A percentile compares a stretch with the other conserved stretches of the same genome.
Evolutionary conservation across 768 basidiomycete species (phyloP).

Genomic region (Boletellus ananas): DNA sequence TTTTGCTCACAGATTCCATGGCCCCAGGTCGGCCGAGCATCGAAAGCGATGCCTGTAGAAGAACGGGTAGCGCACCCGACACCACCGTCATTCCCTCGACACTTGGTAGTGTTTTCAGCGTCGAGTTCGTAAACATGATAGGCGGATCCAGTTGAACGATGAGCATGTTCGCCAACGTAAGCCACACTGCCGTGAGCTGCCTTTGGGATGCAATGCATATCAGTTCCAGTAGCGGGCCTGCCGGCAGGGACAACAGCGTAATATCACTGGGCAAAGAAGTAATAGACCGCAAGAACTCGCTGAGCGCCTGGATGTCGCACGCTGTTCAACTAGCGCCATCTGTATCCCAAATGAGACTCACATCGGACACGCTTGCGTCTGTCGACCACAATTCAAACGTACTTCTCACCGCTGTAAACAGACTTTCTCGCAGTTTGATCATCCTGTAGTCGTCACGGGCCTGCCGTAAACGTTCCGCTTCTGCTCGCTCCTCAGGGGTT

Average conservation of each 20-base stretch:
- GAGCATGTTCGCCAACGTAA: constrained; percentile 76
- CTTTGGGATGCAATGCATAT: constrained; percentile 70
- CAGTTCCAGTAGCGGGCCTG: constrained; percentile 76
- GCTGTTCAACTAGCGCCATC: neutral
- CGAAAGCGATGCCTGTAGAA: constrained; percentile 56
- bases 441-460: constrained; percentile 65
- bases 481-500: constrained; percentile 48
- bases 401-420: constrained; percentile 56
- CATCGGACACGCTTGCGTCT: constrained; percentile 74
- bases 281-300: constrained; percentile 82
- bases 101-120: constrained; percentile 50
- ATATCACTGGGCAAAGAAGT: constrained; percentile 74
- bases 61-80: constrained; percentile 47
- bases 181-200: constrained; percentile 79
- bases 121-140: constrained; percentile 31
- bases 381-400: constrained; percentile 73
- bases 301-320: constrained; percentile 52
- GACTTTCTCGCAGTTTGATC: constrained; percentile 58
- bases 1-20: constrained; percentile 61
- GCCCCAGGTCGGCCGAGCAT: constrained; percentile 53
- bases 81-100: constrained; percentile 57
- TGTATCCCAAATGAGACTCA: constrained; percentile 38
- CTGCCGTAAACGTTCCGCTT: constrained; percentile 50
- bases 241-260: constrained; percentile 76
- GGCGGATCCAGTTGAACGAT: constrained; percentile 82